phyloP scores from a whole-genome alignment of 176 grass and related monocot genomes.

The Paspalum notatum region DNA sequence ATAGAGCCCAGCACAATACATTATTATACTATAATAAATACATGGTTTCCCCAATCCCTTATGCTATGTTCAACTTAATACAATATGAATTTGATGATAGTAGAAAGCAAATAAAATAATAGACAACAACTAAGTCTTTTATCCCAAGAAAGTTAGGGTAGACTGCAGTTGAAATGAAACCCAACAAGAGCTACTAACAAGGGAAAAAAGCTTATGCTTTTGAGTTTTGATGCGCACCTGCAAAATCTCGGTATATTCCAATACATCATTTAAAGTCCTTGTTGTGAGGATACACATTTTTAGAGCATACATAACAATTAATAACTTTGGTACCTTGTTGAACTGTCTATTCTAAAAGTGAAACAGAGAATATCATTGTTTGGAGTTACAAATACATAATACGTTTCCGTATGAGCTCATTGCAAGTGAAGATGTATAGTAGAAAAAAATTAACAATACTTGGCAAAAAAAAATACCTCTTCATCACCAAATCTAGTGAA shows the following conservation, averaged over 20 bases:
- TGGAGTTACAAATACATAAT: background rate
- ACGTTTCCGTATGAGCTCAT: background rate
- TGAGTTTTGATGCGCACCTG: too few species aligned
- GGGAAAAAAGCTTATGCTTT: too few species aligned
- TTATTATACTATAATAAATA: background rate
- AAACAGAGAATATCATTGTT: conserved; percentile 6
- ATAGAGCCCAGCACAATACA: background rate
- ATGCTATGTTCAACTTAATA: background rate
- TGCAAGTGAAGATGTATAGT: background rate
- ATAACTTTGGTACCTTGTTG: background rate
- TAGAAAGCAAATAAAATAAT: conserved; percentile 1
- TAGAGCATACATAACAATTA: background rate
- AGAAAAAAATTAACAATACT: conserved; percentile 1
- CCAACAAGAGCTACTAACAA: too few species aligned
- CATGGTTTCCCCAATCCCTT: background rate
- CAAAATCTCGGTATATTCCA: too few species aligned
- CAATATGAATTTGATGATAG: background rate
- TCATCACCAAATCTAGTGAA: conserved; percentile 88
- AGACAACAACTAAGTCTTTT: too few species aligned
- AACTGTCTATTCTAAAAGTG: conserved; percentile 14
- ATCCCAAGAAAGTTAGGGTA: too few species aligned
- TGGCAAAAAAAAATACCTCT: conserved; percentile 56
- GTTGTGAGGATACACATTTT: too few species aligned
- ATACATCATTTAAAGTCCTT: too few species aligned
- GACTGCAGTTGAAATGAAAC: too few species aligned